Evolutionary conservation across 306 rosid genomes (phyloP).

Genomic region (Prunus armeniaca): DNA sequence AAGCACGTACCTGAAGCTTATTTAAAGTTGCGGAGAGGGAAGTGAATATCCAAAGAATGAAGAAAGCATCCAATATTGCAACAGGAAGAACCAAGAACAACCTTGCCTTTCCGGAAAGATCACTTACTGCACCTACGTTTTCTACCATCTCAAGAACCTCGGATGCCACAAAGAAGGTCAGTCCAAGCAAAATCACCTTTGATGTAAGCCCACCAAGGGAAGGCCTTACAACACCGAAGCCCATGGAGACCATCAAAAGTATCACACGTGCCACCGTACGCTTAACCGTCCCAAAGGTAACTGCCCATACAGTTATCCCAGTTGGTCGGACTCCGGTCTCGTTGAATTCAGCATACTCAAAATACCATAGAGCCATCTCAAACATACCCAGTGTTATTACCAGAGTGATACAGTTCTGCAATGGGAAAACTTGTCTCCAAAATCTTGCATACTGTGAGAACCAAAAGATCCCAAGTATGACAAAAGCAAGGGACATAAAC

Average conservation of each 20-base stretch:
- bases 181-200: constrained; percentile 85
- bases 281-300: constrained; percentile 79
- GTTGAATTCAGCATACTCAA: constrained; percentile 88
- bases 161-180: constrained; percentile 87
- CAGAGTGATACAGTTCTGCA: constrained; percentile 90
- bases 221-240: constrained; percentile 95
- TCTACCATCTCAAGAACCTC: constrained; percentile 94
- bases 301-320: constrained; percentile 91
- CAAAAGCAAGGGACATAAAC: constrained; percentile 87
- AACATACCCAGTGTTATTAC: constrained; percentile 95
- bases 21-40: constrained; percentile 89
- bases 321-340: constrained; percentile 90
- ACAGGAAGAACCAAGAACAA: constrained; percentile 90
- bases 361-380: constrained; percentile 93
- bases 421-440: constrained; percentile 83
- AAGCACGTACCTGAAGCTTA: constrained; percentile 86
- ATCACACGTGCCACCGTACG: constrained; percentile 80
- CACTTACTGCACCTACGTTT: constrained; percentile 93
- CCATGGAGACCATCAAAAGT: constrained; percentile 87
- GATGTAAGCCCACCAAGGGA: constrained; percentile 95
- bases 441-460: constrained; percentile 84
- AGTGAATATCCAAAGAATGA: constrained; percentile 95
- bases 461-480: constrained; percentile 88
- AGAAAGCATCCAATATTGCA: constrained; percentile 89
- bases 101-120: constrained; percentile 93